These are phyloP conservation scores for Neodidymelliopsis sp. DNA, from an alignment of 2,329 filamentous ascomycete species.

Conservation along the genomic window DNA sequence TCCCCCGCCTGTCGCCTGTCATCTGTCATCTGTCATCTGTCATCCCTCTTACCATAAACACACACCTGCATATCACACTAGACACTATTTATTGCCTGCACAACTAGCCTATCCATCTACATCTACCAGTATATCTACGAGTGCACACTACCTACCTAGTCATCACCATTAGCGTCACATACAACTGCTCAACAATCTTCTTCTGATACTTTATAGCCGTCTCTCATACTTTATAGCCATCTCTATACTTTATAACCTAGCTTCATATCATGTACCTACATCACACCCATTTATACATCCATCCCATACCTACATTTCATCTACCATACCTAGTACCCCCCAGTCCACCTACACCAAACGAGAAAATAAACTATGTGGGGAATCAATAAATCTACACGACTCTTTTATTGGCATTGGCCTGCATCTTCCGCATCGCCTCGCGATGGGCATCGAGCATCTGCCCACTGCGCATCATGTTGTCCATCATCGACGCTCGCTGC, in stretches of 20 bases:
- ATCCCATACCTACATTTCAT: not conserved
- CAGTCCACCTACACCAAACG: not conserved
- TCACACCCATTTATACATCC: not conserved
- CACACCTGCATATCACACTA: not conserved
- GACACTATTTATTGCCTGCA: slow-evolving; percentile 1
- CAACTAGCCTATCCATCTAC: slow-evolving; percentile 3
- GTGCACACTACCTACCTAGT: no score
- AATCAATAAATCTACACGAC: slow-evolving; percentile 21
- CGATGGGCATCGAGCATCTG: slow-evolving; percentile 79
- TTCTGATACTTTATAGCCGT: no score
- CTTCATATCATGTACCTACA: not conserved
- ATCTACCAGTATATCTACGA: no score
- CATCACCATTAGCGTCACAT: no score
- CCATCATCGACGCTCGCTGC: slow-evolving; percentile 68
- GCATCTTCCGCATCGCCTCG: slow-evolving; percentile 82
- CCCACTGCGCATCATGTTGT: slow-evolving; percentile 77
- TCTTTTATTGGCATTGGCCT: slow-evolving; percentile 62
- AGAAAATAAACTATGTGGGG: slow-evolving; percentile 4
- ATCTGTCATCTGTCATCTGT: no score
- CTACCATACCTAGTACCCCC: not conserved
- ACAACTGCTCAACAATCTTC: no score
- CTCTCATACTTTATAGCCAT: no score
- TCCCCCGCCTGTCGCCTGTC: no score
- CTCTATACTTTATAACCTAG: not conserved
- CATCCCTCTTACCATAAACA: not conserved